phyloP scores from a whole-genome alignment of 1,139 yeast species.

The Suhomyces choctaworum region DNA sequence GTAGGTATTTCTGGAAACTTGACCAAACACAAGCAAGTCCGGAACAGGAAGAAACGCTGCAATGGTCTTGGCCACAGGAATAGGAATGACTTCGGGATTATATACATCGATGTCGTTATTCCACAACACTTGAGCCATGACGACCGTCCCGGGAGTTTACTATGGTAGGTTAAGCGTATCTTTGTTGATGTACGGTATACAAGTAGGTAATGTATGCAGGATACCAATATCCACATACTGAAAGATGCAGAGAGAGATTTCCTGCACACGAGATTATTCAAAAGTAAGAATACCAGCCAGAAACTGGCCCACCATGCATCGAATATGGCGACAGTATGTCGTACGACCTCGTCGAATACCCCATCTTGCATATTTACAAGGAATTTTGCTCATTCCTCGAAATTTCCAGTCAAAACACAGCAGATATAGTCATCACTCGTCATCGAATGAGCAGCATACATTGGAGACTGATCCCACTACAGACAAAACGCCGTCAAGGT shows the following conservation, averaged over 20 bases:
- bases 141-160: too few species aligned
- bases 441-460: not conserved
- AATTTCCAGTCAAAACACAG: too few species aligned
- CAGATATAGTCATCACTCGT: too few species aligned
- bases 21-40: conserved; percentile 38
- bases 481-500: not conserved
- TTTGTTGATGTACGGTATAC: too few species aligned
- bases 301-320: not conserved
- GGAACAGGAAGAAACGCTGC: conserved; percentile 38
- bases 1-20: conserved; percentile 40
- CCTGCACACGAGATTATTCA: not conserved
- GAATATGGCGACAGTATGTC: conserved; percentile 4
- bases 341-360: conserved; percentile 7
- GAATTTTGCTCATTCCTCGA: too few species aligned
- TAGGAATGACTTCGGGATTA: conserved; percentile 43
- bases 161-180: too few species aligned
- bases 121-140: conserved; percentile 51
- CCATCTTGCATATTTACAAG: too few species aligned
- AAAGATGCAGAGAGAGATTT: not conserved
- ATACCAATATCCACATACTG: too few species aligned
- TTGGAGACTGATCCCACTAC: not conserved
- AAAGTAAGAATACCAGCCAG: not conserved
- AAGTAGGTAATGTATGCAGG: too few species aligned
- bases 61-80: conserved; percentile 38
- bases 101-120: conserved; percentile 51